Percentiles rank a stretch among this genome's conserved stretches.
Conservation (phyloP, 495 filamentous ascomycete genomes). For the Podospora australis region DNA sequence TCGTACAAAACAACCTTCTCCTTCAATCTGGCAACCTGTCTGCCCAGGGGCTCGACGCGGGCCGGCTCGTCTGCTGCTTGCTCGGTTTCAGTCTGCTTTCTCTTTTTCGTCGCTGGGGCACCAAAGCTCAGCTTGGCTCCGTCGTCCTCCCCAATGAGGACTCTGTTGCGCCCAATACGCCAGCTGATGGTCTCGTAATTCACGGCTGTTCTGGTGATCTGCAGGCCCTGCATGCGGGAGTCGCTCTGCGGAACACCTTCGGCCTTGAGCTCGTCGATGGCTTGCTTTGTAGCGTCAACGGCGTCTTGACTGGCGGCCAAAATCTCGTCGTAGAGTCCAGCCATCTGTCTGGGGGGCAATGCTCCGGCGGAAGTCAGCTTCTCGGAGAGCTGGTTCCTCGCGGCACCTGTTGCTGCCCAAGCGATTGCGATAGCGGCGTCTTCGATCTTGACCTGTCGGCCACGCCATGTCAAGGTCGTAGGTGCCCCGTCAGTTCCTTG, state of each 20-base stretch:
- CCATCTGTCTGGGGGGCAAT: constrained; percentile 51
- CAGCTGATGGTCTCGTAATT: constrained; percentile 91
- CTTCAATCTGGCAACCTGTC: constrained; percentile 70
- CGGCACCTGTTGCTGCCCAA: constrained; percentile 51
- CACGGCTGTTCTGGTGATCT: constrained; percentile 85
- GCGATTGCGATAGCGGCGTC: constrained; percentile 84
- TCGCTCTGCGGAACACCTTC: constrained; percentile 85
- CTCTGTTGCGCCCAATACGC: constrained; percentile 88
- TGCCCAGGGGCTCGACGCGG: constrained; percentile 54
- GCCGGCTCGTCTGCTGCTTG: constrained; percentile 32
- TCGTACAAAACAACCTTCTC: constrained; percentile 93
- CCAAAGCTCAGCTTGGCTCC: constrained; percentile 56
- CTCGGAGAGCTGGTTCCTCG: constrained; percentile 48
- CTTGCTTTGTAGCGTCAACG: constrained; percentile 84
- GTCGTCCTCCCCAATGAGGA: constrained; percentile 73
- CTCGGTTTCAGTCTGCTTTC: constrained; percentile 34
- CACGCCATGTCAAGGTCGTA: constrained; percentile 80
- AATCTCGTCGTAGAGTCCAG: constrained; percentile 85
- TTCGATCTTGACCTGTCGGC: constrained; percentile 77
- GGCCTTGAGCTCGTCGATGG: constrained; percentile 78
- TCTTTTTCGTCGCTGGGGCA: constrained; percentile 33
- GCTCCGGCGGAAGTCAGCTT: constrained; percentile 55
- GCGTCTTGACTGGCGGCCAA: constrained; percentile 89
- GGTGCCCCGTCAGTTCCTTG: constrained; percentile 55
- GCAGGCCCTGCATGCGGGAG: constrained; percentile 81